Percentiles rank a stretch among this genome's conserved stretches.
Conservation (phyloP, 106 monocot species). For the Dendrobium chrysotoxum region DNA sequence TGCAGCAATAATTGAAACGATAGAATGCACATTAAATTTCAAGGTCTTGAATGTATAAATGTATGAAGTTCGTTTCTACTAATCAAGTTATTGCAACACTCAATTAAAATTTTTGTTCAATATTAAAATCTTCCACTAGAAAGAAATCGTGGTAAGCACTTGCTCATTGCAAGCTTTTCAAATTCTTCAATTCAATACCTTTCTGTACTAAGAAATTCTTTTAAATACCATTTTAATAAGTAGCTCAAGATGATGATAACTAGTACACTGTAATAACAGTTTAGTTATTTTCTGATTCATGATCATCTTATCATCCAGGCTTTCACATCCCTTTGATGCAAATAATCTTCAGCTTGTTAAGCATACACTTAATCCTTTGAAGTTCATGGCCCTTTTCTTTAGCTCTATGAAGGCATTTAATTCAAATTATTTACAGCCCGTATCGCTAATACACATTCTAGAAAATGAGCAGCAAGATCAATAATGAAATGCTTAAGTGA, state of each 20-base stretch:
- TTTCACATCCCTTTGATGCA: too few relatives aligned
- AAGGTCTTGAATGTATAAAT: not conserved
- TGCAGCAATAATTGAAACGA: not conserved
- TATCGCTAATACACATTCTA: too few relatives aligned
- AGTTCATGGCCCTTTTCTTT: too few relatives aligned
- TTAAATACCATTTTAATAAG: not conserved
- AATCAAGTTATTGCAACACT: not conserved
- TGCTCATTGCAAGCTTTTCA: not conserved
- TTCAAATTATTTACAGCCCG: too few relatives aligned
- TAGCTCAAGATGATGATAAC: not conserved
- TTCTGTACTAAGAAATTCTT: not conserved
- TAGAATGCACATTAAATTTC: not conserved
- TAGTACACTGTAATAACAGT: not conserved
- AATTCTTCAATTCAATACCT: not conserved
- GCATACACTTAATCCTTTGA: too few relatives aligned
- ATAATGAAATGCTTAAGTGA: too few relatives aligned
- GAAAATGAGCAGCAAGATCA: too few relatives aligned
- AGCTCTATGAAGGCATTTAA: too few relatives aligned
- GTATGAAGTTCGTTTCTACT: not conserved
- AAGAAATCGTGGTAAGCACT: not conserved
- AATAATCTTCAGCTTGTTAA: too few relatives aligned
- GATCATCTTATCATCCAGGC: too few relatives aligned
- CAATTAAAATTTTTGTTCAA: not conserved
- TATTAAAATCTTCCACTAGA: not conserved
- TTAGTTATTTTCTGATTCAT: too few relatives aligned